Base-by-base conservation (phyloP, 129 eudicot genomes). In the Ambrosia trifida region DNA sequence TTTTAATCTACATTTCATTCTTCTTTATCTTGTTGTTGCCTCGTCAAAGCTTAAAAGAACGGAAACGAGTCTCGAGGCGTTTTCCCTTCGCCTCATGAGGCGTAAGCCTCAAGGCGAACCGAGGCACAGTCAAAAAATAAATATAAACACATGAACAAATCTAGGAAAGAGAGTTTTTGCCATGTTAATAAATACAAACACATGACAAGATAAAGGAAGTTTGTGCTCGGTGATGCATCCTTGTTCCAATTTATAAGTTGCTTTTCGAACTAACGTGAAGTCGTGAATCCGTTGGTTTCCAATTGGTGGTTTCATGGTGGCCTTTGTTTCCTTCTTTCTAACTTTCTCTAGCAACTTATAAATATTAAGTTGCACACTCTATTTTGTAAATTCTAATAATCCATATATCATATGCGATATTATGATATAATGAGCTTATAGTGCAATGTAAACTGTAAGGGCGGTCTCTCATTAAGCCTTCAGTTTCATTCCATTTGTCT, bases 401-500 rank as follows among this genome's bases (percentile, higher is more conserved):
- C 40, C 75, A 38, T 54, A 54, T 28, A 71, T 7, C n/a, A n/a
- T n/a, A n/a, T n/a, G n/a, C n/a, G n/a, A n/a, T n/a, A n/a, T n/a
- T n/a, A 20, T 57, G 56, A 24, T 19, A 53, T 71, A 24, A 41
- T 24, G 45, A 13, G 35, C n/a, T n/a, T n/a, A n/a, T n/a, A n/a
- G n/a, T n/a, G n/a, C n/a, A n/a, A n/a, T n/a, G n/a, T n/a, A n/a
- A n/a, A n/a, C n/a, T n/a, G n/a, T n/a, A n/a, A n/a, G n/a, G n/a
- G n/a, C n/a, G n/a, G n/a, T n/a, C n/a, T n/a, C 72, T 44, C 28
- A 20, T 45, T 24, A 2, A 1, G 11, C 16, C 52, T 68, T 31
- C 64, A 11, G 36, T 45, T 30, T 11, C 18, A 2, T 19, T 66
- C 71, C 13, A 46, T 59, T 4, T 68, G 38, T 68, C 72, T 45